Evolutionary conservation across 495 filamentous ascomycete genomes (phyloP).

Genomic region (Penicillium crystallinum): DNA sequence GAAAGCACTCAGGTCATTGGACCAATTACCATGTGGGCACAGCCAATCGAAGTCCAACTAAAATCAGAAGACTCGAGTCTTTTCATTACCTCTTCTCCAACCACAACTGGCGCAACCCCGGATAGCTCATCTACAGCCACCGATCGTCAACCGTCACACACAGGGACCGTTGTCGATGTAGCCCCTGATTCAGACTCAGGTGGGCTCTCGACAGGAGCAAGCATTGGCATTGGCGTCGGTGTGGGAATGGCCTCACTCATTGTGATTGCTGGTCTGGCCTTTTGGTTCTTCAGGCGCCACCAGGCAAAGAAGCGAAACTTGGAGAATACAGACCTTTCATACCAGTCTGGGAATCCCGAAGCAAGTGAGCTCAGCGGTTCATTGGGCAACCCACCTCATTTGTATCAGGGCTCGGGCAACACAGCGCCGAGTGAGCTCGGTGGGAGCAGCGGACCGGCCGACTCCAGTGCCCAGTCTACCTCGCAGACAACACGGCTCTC

Average conservation of each 20-base stretch:
- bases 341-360: neutral
- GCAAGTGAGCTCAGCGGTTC: neutral
- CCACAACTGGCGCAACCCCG: neutral
- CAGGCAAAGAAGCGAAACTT: neutral
- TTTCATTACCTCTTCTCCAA: slow-evolving; percentile 3
- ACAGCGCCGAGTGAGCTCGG: neutral
- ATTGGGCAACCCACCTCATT: neutral
- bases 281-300: slow-evolving; percentile 2
- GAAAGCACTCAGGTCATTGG: slow-evolving; percentile 9
- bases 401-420: neutral
- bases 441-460: neutral
- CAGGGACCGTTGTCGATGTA: neutral
- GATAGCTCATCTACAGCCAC: neutral
- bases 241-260: neutral
- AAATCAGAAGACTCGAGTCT: slow-evolving; percentile 5
- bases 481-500: neutral
- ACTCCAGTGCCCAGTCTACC: neutral
- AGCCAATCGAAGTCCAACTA: slow-evolving; percentile 14
- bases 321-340: neutral
- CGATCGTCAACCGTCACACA: neutral
- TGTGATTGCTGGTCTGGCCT: neutral
- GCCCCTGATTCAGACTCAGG: neutral
- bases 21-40: slow-evolving; percentile 26
- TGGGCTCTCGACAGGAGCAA: slow-evolving; percentile 4
- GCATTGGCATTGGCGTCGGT: slow-evolving; percentile 6